These are phyloP conservation scores for Psilocybe tampanensis DNA, from an alignment of 768 basidiomycete species.

Conservation along the genomic window DNA sequence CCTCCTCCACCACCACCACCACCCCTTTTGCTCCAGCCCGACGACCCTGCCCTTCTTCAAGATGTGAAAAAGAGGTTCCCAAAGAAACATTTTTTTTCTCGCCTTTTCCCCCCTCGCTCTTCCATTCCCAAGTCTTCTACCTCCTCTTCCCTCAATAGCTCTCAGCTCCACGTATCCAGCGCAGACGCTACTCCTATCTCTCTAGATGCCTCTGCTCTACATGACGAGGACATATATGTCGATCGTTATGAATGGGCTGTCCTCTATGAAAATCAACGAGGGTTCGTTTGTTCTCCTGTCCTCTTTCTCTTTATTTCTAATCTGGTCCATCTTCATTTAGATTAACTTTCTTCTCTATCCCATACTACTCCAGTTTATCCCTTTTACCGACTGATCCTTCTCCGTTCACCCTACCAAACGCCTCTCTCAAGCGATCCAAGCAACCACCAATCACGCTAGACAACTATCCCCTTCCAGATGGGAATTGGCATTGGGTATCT, in stretches of 20 bases:
- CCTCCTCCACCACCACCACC: too few species aligned
- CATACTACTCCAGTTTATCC: slow-evolving; percentile 70
- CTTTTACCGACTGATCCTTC: slow-evolving; percentile 74
- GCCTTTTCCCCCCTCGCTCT: slow-evolving; percentile 37
- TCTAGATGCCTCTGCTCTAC: slow-evolving; percentile 29
- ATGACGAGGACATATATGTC: slow-evolving; percentile 31
- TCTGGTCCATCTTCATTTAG: slow-evolving; percentile 28
- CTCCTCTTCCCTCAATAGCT: background rate
- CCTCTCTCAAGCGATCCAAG: slow-evolving; percentile 38
- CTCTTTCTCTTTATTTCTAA: slow-evolving; percentile 1
- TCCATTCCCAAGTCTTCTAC: slow-evolving; percentile 19
- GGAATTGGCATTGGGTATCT: slow-evolving; percentile 82
- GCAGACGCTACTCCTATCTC: slow-evolving; percentile 28
- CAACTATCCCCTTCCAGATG: slow-evolving; percentile 77
- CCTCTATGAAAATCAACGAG: slow-evolving; percentile 83
- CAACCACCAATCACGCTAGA: slow-evolving; percentile 60
- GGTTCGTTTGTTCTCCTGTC: slow-evolving; percentile 42
- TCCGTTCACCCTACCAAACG: slow-evolving; percentile 66
- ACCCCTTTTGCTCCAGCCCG: too few species aligned
- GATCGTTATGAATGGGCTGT: slow-evolving; percentile 78
- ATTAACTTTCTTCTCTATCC: slow-evolving; percentile 69
- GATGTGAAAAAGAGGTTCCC: slow-evolving; percentile 49
- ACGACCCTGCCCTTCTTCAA: slow-evolving; percentile 41
- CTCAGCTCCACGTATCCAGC: background rate
- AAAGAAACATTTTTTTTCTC: slow-evolving; percentile 30